Evolutionary conservation across 1,284 basidiomycete species (phyloP), one percentile per base, ranked within the genome.

Genomic region (Quambalaria eucalypti): DNA sequence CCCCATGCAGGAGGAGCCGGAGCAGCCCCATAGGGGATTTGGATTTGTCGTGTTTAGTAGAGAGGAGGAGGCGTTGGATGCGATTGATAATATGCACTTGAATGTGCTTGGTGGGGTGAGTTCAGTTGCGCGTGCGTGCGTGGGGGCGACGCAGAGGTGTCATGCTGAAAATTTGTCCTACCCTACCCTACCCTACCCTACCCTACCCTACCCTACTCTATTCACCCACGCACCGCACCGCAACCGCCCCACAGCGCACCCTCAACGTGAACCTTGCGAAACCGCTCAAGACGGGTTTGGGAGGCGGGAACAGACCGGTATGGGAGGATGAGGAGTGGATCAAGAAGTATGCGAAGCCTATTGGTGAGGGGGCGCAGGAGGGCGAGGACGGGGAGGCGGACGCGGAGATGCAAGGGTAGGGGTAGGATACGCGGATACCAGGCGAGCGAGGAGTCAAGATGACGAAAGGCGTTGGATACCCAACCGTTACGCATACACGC

Each of bases 1-100:
- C 2, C 8, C 8, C 19, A n/a, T 50, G 51, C 38, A 12, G 30
- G 28, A 40, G 23, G 40, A 9, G 9, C 36, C 36, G 2, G 12
- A 26, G 26, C 1, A 26, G 12, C 9, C 31, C 6, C 36, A 46
- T 30, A 31, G 59, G 21, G 59, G 59, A 4, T 60, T 60, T 51
- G 59, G 51, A 19, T 60, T 60, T 28, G 28, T 60, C 9, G 46
- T 46, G 29, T 60, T 60, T 50, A 48, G 51, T 2, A 57, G 10
- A 9, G 29, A 26, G 2, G 12, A 53, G 10, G 59, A 57, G 30
- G 59, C 55, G 4, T 48, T 54, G 40, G 54, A 57, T 29, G 56
- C 59, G 4, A 60, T 60, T 26, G 59, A 60, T 42, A 60, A 60
- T 38, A 60, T 60, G 59, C 59, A 60, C 33, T 56, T 57, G 23